These are phyloP conservation scores for Aspergillus floridensis DNA, from an alignment of 2,329 filamentous ascomycete genomes.

Conservation along the genomic window DNA sequence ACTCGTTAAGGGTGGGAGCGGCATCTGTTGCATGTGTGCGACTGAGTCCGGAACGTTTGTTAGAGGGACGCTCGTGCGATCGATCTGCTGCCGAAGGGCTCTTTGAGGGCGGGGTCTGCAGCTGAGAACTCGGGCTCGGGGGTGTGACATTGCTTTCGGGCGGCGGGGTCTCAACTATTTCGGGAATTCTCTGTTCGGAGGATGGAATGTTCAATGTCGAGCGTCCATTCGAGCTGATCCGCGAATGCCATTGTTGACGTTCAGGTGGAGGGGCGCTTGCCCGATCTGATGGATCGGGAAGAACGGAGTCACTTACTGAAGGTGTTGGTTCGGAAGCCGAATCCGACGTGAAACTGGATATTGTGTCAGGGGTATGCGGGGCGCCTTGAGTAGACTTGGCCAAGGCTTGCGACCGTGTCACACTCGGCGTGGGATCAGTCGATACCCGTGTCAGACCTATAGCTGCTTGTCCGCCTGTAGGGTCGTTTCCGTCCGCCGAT, in stretches of 20 bases:
- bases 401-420: conserved; percentile 47
- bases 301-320: conserved; percentile 21
- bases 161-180: conserved; percentile 64
- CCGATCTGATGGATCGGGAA: conserved; percentile 31
- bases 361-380: conserved; percentile 20
- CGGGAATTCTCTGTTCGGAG: conserved; percentile 49
- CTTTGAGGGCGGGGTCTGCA: conserved; percentile 45
- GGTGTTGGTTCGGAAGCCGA: conserved; percentile 30
- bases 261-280: conserved; percentile 38
- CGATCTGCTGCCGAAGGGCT: conserved; percentile 24
- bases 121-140: conserved; percentile 30
- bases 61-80: conserved; percentile 28
- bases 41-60: conserved; percentile 31
- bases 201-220: conserved; percentile 54
- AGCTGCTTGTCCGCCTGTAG: conserved; percentile 35
- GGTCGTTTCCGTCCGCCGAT: conserved; percentile 59
- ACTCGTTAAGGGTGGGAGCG: conserved; percentile 60
- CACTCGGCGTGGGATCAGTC: conserved; percentile 36
- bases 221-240: conserved; percentile 55
- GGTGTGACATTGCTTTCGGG: conserved; percentile 38
- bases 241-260: conserved; percentile 53
- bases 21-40: conserved; percentile 38
- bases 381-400: conserved; percentile 31
- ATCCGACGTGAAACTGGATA: conserved; percentile 27
- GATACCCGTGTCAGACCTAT: conserved; percentile 35